Evolutionary conservation across 1,284 basidiomycete species (phyloP).

Genomic region (Papiliotrema fonsecae): DNA sequence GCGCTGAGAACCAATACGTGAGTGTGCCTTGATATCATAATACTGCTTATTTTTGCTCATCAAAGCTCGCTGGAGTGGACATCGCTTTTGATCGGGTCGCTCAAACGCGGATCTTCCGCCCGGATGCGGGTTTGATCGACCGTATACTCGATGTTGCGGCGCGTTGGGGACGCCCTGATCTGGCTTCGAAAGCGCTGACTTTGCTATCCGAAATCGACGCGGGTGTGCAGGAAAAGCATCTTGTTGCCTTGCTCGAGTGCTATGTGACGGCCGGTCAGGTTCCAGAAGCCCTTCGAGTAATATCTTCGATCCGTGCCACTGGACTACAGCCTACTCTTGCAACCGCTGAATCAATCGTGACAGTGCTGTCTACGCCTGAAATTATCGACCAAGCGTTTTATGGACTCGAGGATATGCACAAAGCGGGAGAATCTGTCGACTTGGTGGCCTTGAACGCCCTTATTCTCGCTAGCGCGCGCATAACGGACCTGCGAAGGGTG

Average conservation of each 20-base stretch:
- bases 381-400: constrained; percentile 63
- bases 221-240: constrained; percentile 55
- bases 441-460: constrained; percentile 61
- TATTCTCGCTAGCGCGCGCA: constrained; percentile 59
- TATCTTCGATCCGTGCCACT: constrained; percentile 27
- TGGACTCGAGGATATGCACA: constrained; percentile 59
- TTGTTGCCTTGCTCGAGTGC: constrained; percentile 43
- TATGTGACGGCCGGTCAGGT: constrained; percentile 39
- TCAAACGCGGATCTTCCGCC: constrained; percentile 54
- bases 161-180: constrained; percentile 61
- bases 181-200: constrained; percentile 63
- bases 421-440: constrained; percentile 56
- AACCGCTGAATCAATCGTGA: constrained; percentile 50
- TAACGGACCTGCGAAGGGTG: constrained; percentile 68
- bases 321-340: constrained; percentile 29
- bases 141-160: constrained; percentile 67
- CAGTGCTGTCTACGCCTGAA: constrained; percentile 54
- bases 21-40: constrained; percentile 10
- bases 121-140: constrained; percentile 69
- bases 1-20: constrained; percentile 35
- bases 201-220: constrained; percentile 54
- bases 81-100: constrained; percentile 62
- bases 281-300: constrained; percentile 37
- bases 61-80: constrained; percentile 61
- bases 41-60: constrained; percentile 2